A percentile compares a stretch with the other conserved stretches of the same genome.
Evolutionary conservation across 257 asterid species (phyloP).

Genomic region (Solanum sitiens): DNA sequence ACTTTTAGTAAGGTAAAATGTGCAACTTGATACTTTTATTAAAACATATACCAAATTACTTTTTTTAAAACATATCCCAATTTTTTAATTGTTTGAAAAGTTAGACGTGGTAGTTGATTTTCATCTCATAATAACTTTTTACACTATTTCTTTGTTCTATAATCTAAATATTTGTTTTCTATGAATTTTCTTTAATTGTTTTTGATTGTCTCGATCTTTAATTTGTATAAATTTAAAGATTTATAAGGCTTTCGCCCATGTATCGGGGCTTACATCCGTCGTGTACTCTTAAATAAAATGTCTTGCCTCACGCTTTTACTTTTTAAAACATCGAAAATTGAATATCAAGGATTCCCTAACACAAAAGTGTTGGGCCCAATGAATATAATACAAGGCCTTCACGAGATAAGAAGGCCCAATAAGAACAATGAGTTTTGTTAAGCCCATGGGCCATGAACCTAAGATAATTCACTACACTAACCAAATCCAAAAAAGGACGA

Average conservation of each 20-base stretch:
- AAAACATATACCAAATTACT: background rate
- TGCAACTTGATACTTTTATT: background rate
- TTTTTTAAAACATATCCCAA: too few species aligned
- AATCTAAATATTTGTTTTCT: background rate
- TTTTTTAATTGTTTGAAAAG: too few species aligned
- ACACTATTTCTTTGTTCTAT: background rate
- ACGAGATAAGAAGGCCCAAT: background rate
- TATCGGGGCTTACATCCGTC: background rate
- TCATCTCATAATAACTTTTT: background rate
- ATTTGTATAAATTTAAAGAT: background rate
- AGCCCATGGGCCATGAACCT: background rate
- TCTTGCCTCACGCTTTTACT: too few species aligned
- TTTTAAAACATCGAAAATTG: background rate
- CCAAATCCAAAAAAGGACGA: background rate
- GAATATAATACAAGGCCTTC: background rate
- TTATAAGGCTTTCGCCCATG: background rate
- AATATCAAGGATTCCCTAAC: background rate
- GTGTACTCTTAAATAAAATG: too few species aligned
- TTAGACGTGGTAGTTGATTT: background rate
- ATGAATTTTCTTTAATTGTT: background rate
- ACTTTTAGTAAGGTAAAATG: background rate
- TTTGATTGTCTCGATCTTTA: background rate
- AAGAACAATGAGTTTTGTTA: background rate
- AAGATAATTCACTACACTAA: background rate
- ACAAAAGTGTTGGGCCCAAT: background rate